Evolutionary conservation across 192 early-diverging fungal species (phyloP), one percentile per base, ranked within the genome.

Genomic region (Oehlia diaphana): DNA sequence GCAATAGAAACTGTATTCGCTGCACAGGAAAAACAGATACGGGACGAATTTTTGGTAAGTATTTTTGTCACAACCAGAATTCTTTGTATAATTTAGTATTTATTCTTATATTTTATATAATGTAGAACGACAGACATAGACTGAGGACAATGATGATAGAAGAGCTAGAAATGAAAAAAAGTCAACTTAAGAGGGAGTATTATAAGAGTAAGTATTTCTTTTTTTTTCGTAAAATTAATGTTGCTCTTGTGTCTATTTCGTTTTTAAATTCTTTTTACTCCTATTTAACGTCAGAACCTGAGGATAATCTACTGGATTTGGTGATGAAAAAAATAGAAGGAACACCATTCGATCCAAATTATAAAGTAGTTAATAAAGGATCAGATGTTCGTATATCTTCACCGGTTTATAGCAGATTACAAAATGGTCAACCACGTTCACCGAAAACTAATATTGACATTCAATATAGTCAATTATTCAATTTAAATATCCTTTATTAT

Each of bases 401-500:
- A 7, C 53, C 53, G 14, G 19, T 58, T 58, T 7, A 58, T 21
- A 58, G 4, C 16, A 19, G 53, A 58, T 58, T 19, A 58, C 16
- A 16, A 19, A 58, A 58, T 4, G 53, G 53, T 0, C 53, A 58
- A 21, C 16, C 16, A 21, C 53, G 53, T 19, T 19, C 53, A 58
- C 53, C 53, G 19, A 58, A 21, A 58, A 21, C 53, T 58, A 58
- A 58, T 19, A 58, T 58, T 58, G 53, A 58, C 16, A 58, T 58
- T 58, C 53, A 58, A 58, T 58, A 58, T 58, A 58, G 53, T 58
- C 53, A 58, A 58, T 58, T 58, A 58, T 58, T 58, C 14, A 58
- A 58, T 58, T 58, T 58, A 58, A 58, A 58, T 58, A 58, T 58
- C 53, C 53, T 58, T 58, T 58, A 58, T 58, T 58, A 58, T 58